These are phyloP conservation scores for peach (Prunus persica) DNA, from an alignment of 306 rosid genomes.

Conservation along the genomic window Prunus_persica_NCBIv2 NC_034014.1:20111001-20111500, in stretches of 20 bases:
- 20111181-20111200: slow-evolving; percentile 45
- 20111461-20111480: neutral
- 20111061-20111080: slow-evolving; percentile 42
- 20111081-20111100: slow-evolving; percentile 72
- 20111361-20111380: no score
- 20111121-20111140: slow-evolving; percentile 29
- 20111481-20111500: neutral
- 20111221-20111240: slow-evolving; percentile 72
- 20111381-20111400: no score
- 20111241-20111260: slow-evolving; percentile 89
- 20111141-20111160: slow-evolving; percentile 18
- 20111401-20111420: neutral
- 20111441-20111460: neutral
- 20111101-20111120: slow-evolving; percentile 47
- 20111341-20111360: neutral
- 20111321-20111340: neutral
- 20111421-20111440: neutral
- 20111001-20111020: rapidly evolving
- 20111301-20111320: slow-evolving; percentile 23
- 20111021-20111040: slow-evolving; percentile 19
- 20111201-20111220: slow-evolving; percentile 43
- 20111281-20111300: slow-evolving; percentile 58
- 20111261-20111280: slow-evolving; percentile 62
- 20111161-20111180: slow-evolving; percentile 37
- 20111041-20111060: slow-evolving; percentile 36